Conservation (phyloP, 2,329 filamentous ascomycete genomes). For the Fonsecaea pugnacius region DNA sequence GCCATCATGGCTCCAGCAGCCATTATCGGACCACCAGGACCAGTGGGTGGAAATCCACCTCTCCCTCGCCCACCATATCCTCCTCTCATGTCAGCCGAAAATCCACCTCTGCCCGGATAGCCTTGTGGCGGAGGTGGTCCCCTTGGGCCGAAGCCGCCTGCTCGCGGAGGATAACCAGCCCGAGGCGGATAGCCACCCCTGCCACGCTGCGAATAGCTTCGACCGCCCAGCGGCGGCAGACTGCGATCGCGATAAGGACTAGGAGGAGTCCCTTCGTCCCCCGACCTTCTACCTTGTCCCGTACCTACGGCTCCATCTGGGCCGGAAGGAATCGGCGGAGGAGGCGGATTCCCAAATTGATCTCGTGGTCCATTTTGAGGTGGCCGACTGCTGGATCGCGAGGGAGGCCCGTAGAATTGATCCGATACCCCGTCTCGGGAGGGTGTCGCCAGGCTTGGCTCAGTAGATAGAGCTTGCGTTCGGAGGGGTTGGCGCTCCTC, state of each 20-base stretch:
- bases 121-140: conserved; percentile 45
- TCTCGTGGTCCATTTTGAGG: conserved; percentile 43
- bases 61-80: conserved; percentile 39
- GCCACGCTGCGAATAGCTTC: conserved; percentile 57
- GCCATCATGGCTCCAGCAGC: conserved; percentile 49
- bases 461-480: conserved; percentile 28
- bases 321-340: conserved; percentile 40
- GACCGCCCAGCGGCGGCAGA: conserved; percentile 40
- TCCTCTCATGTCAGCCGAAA: conserved; percentile 41
- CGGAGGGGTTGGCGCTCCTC: conserved; percentile 33
- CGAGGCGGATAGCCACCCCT: conserved; percentile 59
- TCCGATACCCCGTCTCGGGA: conserved; percentile 38
- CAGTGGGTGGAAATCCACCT: conserved; percentile 31
- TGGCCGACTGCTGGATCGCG: conserved; percentile 40
- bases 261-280: conserved; percentile 25
- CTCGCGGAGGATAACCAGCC: conserved; percentile 31
- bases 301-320: conserved; percentile 37
- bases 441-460: conserved; percentile 26
- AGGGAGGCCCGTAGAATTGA: conserved; percentile 39
- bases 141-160: conserved; percentile 47
- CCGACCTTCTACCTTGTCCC: conserved; percentile 25
- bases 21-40: conserved; percentile 45
- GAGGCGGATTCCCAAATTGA: conserved; percentile 45
- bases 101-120: conserved; percentile 48
- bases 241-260: conserved; percentile 28